Base-by-base conservation (phyloP, 106 monocot species). In the Platanthera zijinensis region DNA sequence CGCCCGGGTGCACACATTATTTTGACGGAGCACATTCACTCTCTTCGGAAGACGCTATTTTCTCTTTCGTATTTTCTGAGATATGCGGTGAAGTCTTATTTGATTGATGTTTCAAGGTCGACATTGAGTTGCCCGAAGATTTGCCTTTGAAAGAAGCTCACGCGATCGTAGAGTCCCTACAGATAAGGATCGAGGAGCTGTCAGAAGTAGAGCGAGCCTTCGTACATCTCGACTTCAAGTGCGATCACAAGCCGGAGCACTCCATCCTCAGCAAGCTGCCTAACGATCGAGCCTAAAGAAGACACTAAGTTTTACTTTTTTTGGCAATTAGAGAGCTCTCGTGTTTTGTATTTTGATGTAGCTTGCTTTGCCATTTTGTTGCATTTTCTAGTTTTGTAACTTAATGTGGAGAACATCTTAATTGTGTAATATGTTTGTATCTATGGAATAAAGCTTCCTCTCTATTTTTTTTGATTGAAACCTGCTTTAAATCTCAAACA, bases 181-280 rank as follows among this genome's bases (percentile, higher is more conserved):
- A 96, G 83, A 75, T 86, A 72, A 96, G 90, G 85, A 87, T 96
- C 5, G 96, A 96, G 74, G 80, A 83, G 68, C 89, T 96, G 21
- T 85, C 92, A 1, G 92, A 96, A 78, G 96, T 96, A 0, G 96
- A 96, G 79, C 74, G 96, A 21, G 96, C 96, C 1, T 96, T 93
- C 80, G 96, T 96, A 14, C 96, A 96, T 83, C 85, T 93, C 12
- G 96, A 96, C 78, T 90, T 84, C n/a, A 90, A 96, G 75, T 89
- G 84, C 39, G 80, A 82, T 48, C 96, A 96, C 84, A 93, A 93
- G 71, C 96, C 96, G 0, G 96, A 96, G 73, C 96, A 96, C 80
- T 84, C 82, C 15, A 46, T 95, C 75, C 87, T 84, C 45, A 82
- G 68, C 87, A 87, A 79, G 66, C 82, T 95, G 19, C 95, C 92